These are phyloP conservation scores for Pyrenochaeta sp. DNA, from an alignment of 2,329 filamentous ascomycete genomes.

Conservation along the genomic window DNA sequence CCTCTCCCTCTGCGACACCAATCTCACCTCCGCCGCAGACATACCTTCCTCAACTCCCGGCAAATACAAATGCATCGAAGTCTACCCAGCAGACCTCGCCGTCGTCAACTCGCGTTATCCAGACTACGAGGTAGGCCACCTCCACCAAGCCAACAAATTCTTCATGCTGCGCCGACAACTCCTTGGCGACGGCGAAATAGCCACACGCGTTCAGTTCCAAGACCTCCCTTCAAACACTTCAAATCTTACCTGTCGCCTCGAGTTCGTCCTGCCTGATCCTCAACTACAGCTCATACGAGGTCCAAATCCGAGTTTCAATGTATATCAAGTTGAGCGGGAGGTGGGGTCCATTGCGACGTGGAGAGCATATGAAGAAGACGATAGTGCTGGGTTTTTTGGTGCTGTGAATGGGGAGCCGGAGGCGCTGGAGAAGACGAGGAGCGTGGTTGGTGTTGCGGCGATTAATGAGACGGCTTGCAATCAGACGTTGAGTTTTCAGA, in stretches of 20 bases:
- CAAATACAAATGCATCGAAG: conserved; percentile 25
- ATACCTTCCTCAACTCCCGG: conserved; percentile 3
- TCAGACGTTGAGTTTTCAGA: conserved; percentile 40
- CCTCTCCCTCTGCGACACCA: conserved; percentile 1
- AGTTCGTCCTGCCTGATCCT: conserved; percentile 31
- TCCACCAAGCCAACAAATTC: conserved; percentile 29
- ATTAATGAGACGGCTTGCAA: conserved; percentile 32
- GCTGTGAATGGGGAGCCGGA: conserved; percentile 30
- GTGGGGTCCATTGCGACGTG: conserved; percentile 26
- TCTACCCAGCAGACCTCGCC: conserved; percentile 33
- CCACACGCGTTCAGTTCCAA: conserved; percentile 36
- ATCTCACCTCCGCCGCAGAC: not conserved
- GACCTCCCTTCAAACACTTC: conserved; percentile 8
- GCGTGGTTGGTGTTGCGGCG: conserved; percentile 23
- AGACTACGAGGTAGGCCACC: conserved; percentile 23
- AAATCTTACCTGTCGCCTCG: conserved; percentile 35
- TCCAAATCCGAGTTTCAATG: conserved; percentile 31
- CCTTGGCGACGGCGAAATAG: conserved; percentile 27
- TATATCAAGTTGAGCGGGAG: conserved; percentile 33
- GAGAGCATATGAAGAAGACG: conserved; percentile 27
- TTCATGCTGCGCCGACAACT: conserved; percentile 41
- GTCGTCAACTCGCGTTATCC: conserved; percentile 42
- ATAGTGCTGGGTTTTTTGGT: conserved; percentile 24
- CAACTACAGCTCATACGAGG: conserved; percentile 25
- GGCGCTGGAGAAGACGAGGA: conserved; percentile 23